phyloP scores from a whole-genome alignment of 345 rosid species.

The Citrus inodora region DNA sequence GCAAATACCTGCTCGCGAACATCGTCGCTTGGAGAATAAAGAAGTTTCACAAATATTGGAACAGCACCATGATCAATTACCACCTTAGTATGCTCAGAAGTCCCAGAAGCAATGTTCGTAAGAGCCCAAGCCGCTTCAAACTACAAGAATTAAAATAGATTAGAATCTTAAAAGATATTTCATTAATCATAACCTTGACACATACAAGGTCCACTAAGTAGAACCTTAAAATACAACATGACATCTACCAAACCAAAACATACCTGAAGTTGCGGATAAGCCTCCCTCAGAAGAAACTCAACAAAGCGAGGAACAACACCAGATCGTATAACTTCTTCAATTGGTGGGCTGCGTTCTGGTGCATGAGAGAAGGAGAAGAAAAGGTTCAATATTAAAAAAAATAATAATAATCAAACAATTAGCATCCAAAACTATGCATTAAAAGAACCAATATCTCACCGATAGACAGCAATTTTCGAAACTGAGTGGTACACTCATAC shows the following conservation, averaged over 20 bases:
- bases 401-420: not conserved
- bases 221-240: not conserved
- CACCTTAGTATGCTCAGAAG: constrained; percentile 86
- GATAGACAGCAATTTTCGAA: constrained; percentile 73
- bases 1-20: constrained; percentile 78
- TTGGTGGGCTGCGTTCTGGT: constrained; percentile 80
- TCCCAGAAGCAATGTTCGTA: constrained; percentile 87
- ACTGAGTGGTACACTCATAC: constrained; percentile 81
- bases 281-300: constrained; percentile 74
- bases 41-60: constrained; percentile 73
- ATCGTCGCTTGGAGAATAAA: constrained; percentile 61
- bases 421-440: not conserved
- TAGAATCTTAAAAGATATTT: not conserved
- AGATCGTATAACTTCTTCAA: constrained; percentile 76
- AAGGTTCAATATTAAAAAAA: not conserved
- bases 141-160: constrained; percentile 29
- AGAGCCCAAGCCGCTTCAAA: constrained; percentile 93
- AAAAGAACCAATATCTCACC: constrained; percentile 34
- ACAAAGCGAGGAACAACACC: constrained; percentile 87
- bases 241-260: not conserved
- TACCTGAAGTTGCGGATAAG: constrained; percentile 87
- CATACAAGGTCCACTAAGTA: not conserved
- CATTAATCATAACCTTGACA: not conserved
- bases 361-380: not conserved
- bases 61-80: constrained; percentile 89